Evolutionary conservation across 1,139 yeast species (phyloP).

Genomic region (Magnusiomyces clavatus): DNA sequence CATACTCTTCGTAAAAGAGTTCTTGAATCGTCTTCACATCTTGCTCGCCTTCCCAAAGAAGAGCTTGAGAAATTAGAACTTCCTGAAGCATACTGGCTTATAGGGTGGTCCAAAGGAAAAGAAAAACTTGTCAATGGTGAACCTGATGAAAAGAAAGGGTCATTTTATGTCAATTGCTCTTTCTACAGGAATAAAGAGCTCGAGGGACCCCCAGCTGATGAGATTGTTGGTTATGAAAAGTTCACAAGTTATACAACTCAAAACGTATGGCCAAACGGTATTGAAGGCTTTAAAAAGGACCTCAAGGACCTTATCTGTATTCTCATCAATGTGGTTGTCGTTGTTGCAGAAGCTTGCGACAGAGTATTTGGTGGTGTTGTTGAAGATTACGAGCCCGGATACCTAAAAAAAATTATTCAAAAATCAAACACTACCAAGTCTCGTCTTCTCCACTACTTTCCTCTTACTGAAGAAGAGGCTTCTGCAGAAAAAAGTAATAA

Average conservation of each 20-base stretch:
- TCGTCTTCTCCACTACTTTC: slow-evolving; percentile 46
- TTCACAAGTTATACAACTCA: slow-evolving; percentile 42
- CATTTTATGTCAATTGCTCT: slow-evolving; percentile 54
- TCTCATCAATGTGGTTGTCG: slow-evolving; percentile 44
- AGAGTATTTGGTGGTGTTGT: slow-evolving; percentile 31
- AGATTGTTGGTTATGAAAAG: slow-evolving; percentile 28
- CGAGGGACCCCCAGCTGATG: slow-evolving; percentile 39
- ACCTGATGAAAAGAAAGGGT: slow-evolving; percentile 51
- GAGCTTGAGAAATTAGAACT: slow-evolving; percentile 38
- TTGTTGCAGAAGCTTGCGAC: slow-evolving; percentile 51
- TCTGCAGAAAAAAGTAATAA: slow-evolving; percentile 16
- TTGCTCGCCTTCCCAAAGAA: slow-evolving; percentile 39
- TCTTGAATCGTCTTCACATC: slow-evolving; percentile 38
- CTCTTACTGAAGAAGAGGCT: slow-evolving; percentile 15
- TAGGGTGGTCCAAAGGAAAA: slow-evolving; percentile 63
- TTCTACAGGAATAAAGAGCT: slow-evolving; percentile 40
- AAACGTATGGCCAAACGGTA: slow-evolving; percentile 48
- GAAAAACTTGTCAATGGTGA: slow-evolving; percentile 39
- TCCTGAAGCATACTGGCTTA: slow-evolving; percentile 45
- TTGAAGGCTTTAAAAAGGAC: slow-evolving; percentile 26
- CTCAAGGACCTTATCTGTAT: slow-evolving; percentile 35
- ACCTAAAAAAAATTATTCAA: slow-evolving; percentile 40
- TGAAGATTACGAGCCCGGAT: slow-evolving; percentile 32
- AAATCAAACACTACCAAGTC: slow-evolving; percentile 54
- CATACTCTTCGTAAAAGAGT: slow-evolving; percentile 38